Evolutionary conservation across 2,329 filamentous ascomycete genomes (phyloP).

Genomic region (Cladosporium cucumerinum): DNA sequence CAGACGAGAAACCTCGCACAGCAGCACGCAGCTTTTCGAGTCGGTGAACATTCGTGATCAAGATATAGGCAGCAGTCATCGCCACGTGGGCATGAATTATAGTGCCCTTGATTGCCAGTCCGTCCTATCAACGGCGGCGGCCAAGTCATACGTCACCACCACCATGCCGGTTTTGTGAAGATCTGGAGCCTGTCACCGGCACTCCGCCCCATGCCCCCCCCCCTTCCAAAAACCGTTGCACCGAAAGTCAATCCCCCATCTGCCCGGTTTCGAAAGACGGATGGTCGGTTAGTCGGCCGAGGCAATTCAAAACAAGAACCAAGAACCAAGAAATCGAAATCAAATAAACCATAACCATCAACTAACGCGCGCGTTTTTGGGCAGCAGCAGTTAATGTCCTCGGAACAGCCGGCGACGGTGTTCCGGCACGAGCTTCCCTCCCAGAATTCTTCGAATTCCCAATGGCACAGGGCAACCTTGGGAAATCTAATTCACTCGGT

Average conservation of each 20-base stretch:
- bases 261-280: neutral
- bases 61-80: neutral
- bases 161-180: neutral
- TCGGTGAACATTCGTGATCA: neutral
- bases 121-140: neutral
- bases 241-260: neutral
- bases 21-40: neutral
- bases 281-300: neutral
- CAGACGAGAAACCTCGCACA: neutral
- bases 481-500: neutral
- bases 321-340: neutral
- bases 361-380: neutral
- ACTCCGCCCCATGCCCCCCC: neutral
- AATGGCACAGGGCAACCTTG: neutral
- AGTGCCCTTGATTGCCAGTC: neutral
- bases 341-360: neutral
- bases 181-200: neutral
- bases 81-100: slow-evolving; percentile 1
- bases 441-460: neutral
- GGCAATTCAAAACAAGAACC: neutral
- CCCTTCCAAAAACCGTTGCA: neutral
- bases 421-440: slow-evolving; percentile 1
- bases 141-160: slow-evolving; percentile 3
- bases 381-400: neutral
- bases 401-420: neutral